Evolutionary conservation across 1,284 basidiomycete species (phyloP).

Genomic region (Heimioporus retisporus): DNA sequence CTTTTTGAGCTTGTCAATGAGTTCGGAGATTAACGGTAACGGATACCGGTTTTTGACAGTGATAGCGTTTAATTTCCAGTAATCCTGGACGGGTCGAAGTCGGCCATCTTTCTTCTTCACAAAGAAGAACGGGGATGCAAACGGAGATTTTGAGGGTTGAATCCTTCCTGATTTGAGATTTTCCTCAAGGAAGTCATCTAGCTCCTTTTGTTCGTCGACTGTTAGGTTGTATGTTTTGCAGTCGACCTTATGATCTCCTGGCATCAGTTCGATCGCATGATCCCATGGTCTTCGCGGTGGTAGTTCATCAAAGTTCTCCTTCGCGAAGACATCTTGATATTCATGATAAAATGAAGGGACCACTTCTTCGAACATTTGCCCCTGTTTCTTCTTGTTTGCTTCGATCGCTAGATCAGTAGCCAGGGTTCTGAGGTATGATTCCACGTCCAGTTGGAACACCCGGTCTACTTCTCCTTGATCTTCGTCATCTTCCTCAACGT

Average conservation of each 20-base stretch:
- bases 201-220: no score
- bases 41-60: no score
- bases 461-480: no score
- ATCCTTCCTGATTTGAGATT: slow-evolving; percentile 16
- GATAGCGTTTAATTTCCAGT: no score
- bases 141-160: neutral
- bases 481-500: no score
- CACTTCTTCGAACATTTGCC: neutral
- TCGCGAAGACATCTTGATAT: neutral
- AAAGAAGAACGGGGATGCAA: neutral
- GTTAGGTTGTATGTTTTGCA: no score
- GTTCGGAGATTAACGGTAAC: no score
- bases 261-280: neutral
- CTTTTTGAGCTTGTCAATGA: no score
- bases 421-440: neutral
- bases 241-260: neutral
- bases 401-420: neutral
- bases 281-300: neutral
- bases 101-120: no score
- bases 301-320: neutral
- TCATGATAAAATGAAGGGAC: neutral
- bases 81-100: no score
- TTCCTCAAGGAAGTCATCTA: no score
- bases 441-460: neutral
- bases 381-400: neutral